Percentiles rank a stretch among this genome's conserved stretches.
Evolutionary conservation across 73 alveolate species (phyloP).

Genomic region (Blepharisma japonicum): DNA sequence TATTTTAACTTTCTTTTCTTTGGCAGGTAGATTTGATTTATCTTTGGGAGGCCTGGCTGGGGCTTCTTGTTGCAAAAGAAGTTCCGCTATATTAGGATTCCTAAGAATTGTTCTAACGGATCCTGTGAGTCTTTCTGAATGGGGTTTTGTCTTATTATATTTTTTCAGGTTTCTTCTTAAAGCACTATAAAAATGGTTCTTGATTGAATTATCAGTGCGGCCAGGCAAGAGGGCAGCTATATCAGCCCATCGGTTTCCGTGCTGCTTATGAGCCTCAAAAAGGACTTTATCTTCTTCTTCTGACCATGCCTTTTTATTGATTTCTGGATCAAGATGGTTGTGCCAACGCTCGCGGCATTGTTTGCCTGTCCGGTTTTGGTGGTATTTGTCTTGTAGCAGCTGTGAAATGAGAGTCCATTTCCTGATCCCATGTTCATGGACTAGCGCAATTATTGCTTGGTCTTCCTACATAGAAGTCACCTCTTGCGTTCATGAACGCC

Average conservation of each 20-base stretch:
- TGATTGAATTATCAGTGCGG: slow-evolving; percentile 83
- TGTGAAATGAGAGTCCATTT: slow-evolving; percentile 82
- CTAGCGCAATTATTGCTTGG: slow-evolving; percentile 69
- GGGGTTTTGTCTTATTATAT: slow-evolving; percentile 38
- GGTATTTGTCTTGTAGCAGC: slow-evolving; percentile 56
- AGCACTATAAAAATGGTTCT: slow-evolving; percentile 81
- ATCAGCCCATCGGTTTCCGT: slow-evolving; percentile 95
- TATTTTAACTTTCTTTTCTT: too few relatives aligned
- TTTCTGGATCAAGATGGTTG: slow-evolving; percentile 93
- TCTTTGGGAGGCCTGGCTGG: background rate
- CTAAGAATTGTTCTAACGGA: slow-evolving; percentile 17
- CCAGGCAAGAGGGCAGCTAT: slow-evolving; percentile 83
- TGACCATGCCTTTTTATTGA: slow-evolving; percentile 86
- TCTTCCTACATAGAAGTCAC: slow-evolving; percentile 55
- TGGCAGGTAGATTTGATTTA: too few relatives aligned
- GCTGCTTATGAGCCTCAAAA: slow-evolving; percentile 82
- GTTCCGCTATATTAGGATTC: background rate
- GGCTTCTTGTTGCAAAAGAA: background rate
- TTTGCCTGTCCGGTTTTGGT: slow-evolving; percentile 85
- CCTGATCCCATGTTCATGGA: slow-evolving; percentile 65
- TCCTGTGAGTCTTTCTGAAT: slow-evolving; percentile 12
- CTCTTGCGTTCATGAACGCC: too few relatives aligned
- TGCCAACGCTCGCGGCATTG: slow-evolving; percentile 98
- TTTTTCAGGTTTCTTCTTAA: slow-evolving; percentile 75
- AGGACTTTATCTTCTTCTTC: slow-evolving; percentile 90